These are phyloP conservation scores for Pythium rishiriense DNA, from an alignment of 352 stramenopile species.

Conservation along the genomic window DNA sequence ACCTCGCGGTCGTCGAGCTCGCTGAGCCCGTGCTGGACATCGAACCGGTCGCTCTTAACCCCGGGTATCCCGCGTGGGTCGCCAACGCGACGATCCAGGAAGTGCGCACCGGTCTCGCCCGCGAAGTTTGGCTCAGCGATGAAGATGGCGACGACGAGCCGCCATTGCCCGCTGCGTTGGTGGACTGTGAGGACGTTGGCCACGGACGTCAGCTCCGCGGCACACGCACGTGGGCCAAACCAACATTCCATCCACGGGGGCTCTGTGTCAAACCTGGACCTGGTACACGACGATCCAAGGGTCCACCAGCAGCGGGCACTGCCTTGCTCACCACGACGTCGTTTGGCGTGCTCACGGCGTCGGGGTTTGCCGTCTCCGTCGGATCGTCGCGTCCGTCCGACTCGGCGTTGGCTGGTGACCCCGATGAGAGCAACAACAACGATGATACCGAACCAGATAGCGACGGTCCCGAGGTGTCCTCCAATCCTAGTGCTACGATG, in stretches of 20 bases:
- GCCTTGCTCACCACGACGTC: conserved; percentile 12
- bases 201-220: no score
- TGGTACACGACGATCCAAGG: no score
- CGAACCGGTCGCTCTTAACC: conserved; percentile 11
- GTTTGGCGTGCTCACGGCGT: conserved; percentile 13
- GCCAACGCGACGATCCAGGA: conserved; percentile 10
- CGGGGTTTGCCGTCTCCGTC: conserved; percentile 7
- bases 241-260: neutral
- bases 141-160: no score
- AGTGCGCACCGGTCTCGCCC: neutral
- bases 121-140: no score
- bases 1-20: conserved; percentile 21
- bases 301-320: neutral
- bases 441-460: no score
- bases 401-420: no score
- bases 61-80: conserved; percentile 16
- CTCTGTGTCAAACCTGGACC: neutral
- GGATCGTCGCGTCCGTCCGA: no score
- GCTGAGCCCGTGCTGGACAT: conserved; percentile 8
- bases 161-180: no score
- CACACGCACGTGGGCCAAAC: neutral
- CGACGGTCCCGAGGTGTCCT: no score
- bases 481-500: no score
- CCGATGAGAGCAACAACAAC: no score
- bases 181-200: neutral